A percentile compares a stretch with the other conserved stretches of the same genome.
Evolutionary conservation across 768 basidiomycete species (phyloP).

Genomic region (Grammothele lineata): DNA sequence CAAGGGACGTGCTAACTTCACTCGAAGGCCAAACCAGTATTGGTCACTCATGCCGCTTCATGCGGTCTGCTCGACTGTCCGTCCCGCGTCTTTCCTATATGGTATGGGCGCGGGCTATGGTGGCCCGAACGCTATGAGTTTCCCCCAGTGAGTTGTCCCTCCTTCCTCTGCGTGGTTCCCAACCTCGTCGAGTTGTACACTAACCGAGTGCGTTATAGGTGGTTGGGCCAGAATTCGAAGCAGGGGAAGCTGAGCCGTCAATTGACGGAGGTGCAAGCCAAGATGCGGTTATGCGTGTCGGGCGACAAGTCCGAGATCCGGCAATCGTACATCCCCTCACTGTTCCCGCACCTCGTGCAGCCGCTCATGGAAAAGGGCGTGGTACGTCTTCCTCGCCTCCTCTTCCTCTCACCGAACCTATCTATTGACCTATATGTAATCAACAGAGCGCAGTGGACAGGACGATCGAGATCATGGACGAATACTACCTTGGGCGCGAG

Average conservation of each 20-base stretch:
- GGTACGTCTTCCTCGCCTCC: slow-evolving; percentile 45
- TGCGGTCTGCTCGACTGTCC: slow-evolving; percentile 84
- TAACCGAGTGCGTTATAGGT: slow-evolving; percentile 47
- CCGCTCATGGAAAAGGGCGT: slow-evolving; percentile 73
- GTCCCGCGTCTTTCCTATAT: slow-evolving; percentile 81
- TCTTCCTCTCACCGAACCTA: neutral
- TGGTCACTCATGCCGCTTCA: slow-evolving; percentile 96
- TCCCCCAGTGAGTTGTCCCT: slow-evolving; percentile 68
- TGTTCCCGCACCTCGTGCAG: slow-evolving; percentile 75
- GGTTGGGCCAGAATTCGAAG: slow-evolving; percentile 98
- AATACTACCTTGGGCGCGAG: slow-evolving; percentile 88
- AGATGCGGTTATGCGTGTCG: slow-evolving; percentile 92
- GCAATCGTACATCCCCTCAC: slow-evolving; percentile 85
- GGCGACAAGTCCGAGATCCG: slow-evolving; percentile 88
- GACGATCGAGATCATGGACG: slow-evolving; percentile 87
- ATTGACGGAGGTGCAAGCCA: slow-evolving; percentile 86
- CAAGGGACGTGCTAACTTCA: neutral
- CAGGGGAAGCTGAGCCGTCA: slow-evolving; percentile 76
- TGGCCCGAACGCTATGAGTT: slow-evolving; percentile 62
- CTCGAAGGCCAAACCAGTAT: slow-evolving; percentile 79
- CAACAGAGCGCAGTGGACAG: slow-evolving; percentile 73
- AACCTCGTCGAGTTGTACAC: too few relatives aligned
- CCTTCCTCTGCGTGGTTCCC: neutral
- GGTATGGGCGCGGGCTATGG: slow-evolving; percentile 66
- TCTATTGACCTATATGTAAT: too few relatives aligned